These are phyloP conservation scores for Ilex aquifolium DNA, from an alignment of 257 asterid genomes.

Conservation along the genomic window DNA sequence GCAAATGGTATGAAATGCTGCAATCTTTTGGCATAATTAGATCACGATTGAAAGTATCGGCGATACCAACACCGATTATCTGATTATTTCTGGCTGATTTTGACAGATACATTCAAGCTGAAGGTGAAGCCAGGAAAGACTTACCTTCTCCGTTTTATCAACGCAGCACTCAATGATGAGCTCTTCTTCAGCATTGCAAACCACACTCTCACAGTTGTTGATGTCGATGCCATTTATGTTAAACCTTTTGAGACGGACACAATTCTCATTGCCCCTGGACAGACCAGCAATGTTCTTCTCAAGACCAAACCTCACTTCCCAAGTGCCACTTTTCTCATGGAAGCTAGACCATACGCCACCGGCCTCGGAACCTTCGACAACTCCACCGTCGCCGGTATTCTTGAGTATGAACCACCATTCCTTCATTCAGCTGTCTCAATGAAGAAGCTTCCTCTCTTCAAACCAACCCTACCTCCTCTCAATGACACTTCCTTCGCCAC, in stretches of 20 bases:
- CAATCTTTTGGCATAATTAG: no score
- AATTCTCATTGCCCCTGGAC: constrained; percentile 56
- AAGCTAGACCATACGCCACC: constrained; percentile 51
- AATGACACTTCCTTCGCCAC: constrained; percentile 35
- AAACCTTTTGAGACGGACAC: constrained; percentile 46
- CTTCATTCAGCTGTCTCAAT: constrained; percentile 4
- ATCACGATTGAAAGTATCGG: no score
- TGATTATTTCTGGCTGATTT: constrained; percentile 1
- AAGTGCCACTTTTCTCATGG: constrained; percentile 38
- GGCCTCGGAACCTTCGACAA: constrained; percentile 61
- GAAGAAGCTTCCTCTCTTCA: constrained; percentile 22
- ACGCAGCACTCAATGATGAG: constrained; percentile 63
- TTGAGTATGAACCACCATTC: constrained; percentile 35
- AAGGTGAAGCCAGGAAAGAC: constrained; percentile 55
- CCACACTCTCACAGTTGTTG: constrained; percentile 52
- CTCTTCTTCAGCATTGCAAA: constrained; percentile 56
- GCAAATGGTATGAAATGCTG: constrained; percentile 27
- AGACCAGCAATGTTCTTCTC: constrained; percentile 53
- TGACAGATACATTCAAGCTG: constrained; percentile 52
- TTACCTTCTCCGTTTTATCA: constrained; percentile 52
- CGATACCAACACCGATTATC: constrained; percentile 6
- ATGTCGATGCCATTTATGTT: constrained; percentile 53
- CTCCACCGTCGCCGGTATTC: constrained; percentile 36
- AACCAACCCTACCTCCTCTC: constrained; percentile 23
- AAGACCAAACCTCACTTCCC: constrained; percentile 35